Base-by-base conservation (phyloP, 2,329 filamentous ascomycete genomes). In the Paracorniculantispora psalliotae region DNA sequence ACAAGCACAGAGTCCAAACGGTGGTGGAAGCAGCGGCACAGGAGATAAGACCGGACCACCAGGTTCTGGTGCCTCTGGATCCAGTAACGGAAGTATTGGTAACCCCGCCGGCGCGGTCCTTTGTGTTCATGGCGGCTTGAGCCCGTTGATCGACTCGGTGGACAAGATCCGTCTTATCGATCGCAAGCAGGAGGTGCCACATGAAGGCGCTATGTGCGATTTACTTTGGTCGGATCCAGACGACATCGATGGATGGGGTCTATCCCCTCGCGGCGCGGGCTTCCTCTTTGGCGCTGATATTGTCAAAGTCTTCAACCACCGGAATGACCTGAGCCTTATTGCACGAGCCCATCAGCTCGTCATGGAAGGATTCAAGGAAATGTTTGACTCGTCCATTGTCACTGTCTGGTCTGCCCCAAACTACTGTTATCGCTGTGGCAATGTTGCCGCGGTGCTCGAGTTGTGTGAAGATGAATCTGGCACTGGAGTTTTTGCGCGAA, bases 291-390 rank as follows among this genome's bases (percentile, higher is more conserved):
- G 94, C 54, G 88, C 90, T 3, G 92, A 97, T 70, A 97, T 97
- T 60, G 93, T 97, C 68, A 96, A 94, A 68, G 86, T 87, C 64
- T 99, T 99, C 78, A 99, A 97, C 75, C 88, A 97, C 74, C 85
- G 87, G 60, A 99, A 99, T 72, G 91, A 96, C 69, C 82, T 99
- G 28, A 91, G 88, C 23, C 81, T 99, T 55, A 94, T 99, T 64
- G 94, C 93, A 19, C 86, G 94, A 58, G 94, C 94, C 1, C 94
- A 99, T 71, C 94, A 99, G 73, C 85, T 99, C 23, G 94, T 99
- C 64, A 99, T 97, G 94, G 94, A 99, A 72, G 94, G 94, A 0
- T 99, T 97, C 75, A 97, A 97, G 76, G 94, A 97, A 72, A 97
- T 97, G 92, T 99, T 97, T 69, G 91, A 96, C 70, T 89, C 87